A percentile compares a stretch with the other conserved stretches of the same genome.
Evolutionary conservation across 495 filamentous ascomycete genomes (phyloP).

Genomic region (Darksidea phi): DNA sequence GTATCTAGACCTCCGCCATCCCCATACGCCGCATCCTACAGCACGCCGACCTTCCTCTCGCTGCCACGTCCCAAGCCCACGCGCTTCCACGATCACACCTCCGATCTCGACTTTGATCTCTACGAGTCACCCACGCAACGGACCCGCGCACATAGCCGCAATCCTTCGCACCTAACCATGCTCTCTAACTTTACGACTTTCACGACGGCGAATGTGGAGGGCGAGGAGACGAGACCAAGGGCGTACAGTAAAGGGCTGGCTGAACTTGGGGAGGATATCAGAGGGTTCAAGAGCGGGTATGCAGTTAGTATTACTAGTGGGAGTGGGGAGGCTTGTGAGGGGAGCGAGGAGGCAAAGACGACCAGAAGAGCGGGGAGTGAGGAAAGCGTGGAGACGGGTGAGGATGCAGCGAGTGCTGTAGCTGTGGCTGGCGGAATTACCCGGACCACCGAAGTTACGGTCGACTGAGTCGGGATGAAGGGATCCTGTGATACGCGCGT

Average conservation of each 20-base stretch:
- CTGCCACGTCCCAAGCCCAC: constrained; percentile 41
- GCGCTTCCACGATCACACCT: constrained; percentile 35
- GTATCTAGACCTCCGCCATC: background rate
- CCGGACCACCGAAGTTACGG: background rate
- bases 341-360: background rate
- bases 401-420: background rate
- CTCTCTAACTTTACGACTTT: background rate
- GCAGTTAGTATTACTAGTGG: background rate
- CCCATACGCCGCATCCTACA: background rate
- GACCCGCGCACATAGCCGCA: background rate
- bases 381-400: background rate
- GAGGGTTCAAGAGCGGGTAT: background rate
- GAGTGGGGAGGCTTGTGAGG: background rate
- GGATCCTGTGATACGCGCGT: too few relatives aligned
- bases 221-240: background rate
- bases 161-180: background rate
- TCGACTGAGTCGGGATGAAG: too few relatives aligned
- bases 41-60: background rate
- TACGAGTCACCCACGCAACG: background rate
- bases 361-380: background rate
- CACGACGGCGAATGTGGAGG: background rate
- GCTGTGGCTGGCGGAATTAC: background rate
- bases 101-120: background rate
- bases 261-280: too few relatives aligned
- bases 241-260: background rate